Conservation (phyloP, 1,284 basidiomycete species). For the Heterobasidion irregulare region DNA sequence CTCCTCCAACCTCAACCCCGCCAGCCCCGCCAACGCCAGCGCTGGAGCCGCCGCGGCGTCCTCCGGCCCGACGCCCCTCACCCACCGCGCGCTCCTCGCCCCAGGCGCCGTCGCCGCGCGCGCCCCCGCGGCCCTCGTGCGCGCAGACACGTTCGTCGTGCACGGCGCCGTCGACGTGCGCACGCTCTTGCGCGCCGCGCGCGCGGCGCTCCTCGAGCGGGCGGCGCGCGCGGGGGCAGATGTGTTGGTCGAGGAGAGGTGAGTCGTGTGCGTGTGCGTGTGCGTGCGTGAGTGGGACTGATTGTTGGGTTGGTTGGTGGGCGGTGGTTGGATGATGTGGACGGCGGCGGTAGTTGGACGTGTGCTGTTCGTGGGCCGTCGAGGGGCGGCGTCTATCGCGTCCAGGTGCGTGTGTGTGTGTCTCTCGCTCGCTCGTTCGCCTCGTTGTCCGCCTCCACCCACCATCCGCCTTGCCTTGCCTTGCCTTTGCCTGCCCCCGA, state of each 20-base stretch:
- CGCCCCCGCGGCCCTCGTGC: not conserved
- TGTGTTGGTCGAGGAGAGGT: conserved; percentile 63
- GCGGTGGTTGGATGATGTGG: no score
- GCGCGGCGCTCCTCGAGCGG: conserved; percentile 42
- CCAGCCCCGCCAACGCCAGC: not conserved
- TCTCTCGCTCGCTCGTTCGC: no score
- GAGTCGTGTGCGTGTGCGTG: no score
- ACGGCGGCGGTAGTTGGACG: conserved; percentile 53
- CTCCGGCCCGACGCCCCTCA: not conserved
- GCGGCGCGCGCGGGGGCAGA: conserved; percentile 47
- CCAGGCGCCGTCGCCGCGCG: not conserved
- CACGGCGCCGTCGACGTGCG: conserved; percentile 50
- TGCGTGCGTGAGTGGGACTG: no score
- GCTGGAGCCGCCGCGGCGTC: no score
- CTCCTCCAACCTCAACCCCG: not conserved
- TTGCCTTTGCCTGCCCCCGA: no score
- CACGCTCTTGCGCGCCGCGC: conserved; percentile 46
- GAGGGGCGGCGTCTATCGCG: conserved; percentile 48
- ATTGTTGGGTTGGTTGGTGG: no score
- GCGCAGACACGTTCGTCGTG: not conserved
- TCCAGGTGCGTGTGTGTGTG: conserved; percentile 55
- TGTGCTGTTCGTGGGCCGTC: conserved; percentile 47
- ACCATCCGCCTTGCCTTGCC: no score
- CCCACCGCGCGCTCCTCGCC: not conserved
- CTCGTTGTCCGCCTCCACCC: no score